Evolutionary conservation across 176 grass and related monocot species (phyloP).

Genomic region (Bromus sterilis): DNA sequence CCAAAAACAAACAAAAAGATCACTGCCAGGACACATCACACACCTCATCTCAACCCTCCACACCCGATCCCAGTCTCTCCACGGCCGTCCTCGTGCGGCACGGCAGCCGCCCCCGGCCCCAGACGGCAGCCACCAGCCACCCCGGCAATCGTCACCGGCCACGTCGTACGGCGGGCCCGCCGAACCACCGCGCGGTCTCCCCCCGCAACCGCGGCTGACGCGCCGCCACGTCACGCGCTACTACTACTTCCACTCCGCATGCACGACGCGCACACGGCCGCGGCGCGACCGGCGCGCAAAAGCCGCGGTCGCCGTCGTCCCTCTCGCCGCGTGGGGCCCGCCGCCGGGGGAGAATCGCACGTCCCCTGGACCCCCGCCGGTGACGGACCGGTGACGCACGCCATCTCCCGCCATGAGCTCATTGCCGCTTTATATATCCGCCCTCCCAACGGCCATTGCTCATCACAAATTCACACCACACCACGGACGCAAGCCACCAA

Average conservation of each 20-base stretch:
- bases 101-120: neutral
- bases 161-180: slow-evolving; percentile 14
- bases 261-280: neutral
- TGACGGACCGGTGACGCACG: slow-evolving; percentile 18
- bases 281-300: neutral
- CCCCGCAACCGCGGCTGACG: slow-evolving; percentile 34
- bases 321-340: neutral
- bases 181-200: neutral
- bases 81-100: neutral
- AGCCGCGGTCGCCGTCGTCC: neutral
- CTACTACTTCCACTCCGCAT: neutral
- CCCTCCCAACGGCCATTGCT: neutral
- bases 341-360: neutral
- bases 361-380: neutral
- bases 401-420: neutral
- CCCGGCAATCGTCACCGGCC: neutral
- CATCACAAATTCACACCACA: neutral
- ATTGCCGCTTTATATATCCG: slow-evolving; percentile 24
- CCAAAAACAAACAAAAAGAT: neutral
- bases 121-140: neutral
- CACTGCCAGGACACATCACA: neutral
- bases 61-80: too few species aligned
- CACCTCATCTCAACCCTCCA: neutral
- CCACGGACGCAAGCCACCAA: neutral
- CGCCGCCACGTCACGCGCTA: slow-evolving; percentile 29